Evolutionary conservation across 495 filamentous ascomycete genomes (phyloP).

Genomic region (Echria macrotheca): DNA sequence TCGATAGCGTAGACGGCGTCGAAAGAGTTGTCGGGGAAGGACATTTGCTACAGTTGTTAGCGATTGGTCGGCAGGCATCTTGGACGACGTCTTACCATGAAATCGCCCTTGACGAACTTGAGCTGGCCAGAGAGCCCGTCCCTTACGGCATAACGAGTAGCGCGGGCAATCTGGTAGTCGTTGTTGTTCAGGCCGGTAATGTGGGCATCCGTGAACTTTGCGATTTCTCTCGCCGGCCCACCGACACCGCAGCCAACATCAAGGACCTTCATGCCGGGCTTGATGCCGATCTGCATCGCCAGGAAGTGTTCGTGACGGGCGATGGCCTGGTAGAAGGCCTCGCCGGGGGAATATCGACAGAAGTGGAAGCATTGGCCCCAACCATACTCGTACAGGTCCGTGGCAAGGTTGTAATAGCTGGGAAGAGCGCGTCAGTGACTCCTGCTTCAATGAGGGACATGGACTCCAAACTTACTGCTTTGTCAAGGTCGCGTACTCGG

Average conservation of each 20-base stretch:
- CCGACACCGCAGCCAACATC: slow-evolving; percentile 98
- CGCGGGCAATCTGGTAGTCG: slow-evolving; percentile 97
- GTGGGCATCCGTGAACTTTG: slow-evolving; percentile 87
- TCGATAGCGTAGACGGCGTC: slow-evolving; percentile 98
- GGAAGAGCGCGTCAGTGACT: not conserved
- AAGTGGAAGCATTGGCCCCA: slow-evolving; percentile 97
- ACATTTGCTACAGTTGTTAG: slow-evolving; percentile 72
- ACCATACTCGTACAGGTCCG: slow-evolving; percentile 95
- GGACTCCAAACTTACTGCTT: slow-evolving; percentile 63
- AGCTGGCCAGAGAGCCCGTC: slow-evolving; percentile 80
- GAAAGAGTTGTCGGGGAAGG: slow-evolving; percentile 84
- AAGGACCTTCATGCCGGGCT: slow-evolving; percentile 80
- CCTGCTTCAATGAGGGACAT: not conserved
- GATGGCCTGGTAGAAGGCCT: slow-evolving; percentile 88
- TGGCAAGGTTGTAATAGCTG: slow-evolving; percentile 97
- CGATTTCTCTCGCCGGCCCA: slow-evolving; percentile 94
- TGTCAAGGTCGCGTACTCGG: slow-evolving; percentile 92
- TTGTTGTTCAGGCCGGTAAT: slow-evolving; percentile 97
- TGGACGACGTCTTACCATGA: slow-evolving; percentile 62
- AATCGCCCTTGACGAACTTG: slow-evolving; percentile 91
- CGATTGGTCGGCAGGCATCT: not conserved
- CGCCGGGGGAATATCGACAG: slow-evolving; percentile 87
- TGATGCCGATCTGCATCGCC: slow-evolving; percentile 80
- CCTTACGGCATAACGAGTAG: slow-evolving; percentile 73
- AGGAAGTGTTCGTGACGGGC: slow-evolving; percentile 98